Base-by-base conservation (phyloP, 768 basidiomycete species). In the Naganishia kalamii region DNA sequence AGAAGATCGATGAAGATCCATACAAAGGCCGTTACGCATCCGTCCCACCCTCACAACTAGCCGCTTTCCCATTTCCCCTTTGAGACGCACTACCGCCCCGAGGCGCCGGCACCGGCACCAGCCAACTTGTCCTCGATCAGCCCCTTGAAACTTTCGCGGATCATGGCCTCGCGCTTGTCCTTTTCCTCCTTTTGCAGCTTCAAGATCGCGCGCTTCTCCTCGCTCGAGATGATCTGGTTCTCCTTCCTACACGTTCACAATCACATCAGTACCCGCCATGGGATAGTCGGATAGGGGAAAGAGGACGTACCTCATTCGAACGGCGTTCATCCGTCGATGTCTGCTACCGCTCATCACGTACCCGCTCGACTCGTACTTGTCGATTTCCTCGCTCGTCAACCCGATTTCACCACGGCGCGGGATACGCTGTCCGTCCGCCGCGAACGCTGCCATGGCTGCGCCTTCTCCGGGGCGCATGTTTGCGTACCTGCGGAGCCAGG, bases 331-430 rank as follows among this genome's bases (percentile, higher is more conserved):
- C 78, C 92, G 84, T 69, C 89, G 84, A 78, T 99, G 92, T 68
- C 94, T 81, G 72, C 86, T 89, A 48, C 94, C 96, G 71, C 89
- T 92, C 96, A 98, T 99, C 50, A 99, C 96, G 78, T 96, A 99
- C 19, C 96, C 96, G 8, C 88, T 88, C 25, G 82, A 73, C 81
- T 99, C 96, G 79, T 84, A 97, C 74, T 84, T 77, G 6, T 87
- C 92, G 70, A 99, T 99, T 77, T 90, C 85, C 32, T 86, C 86
- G 13, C 90, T 86, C 11, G 88, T 87, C 69, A 99, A 81, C 63
- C 96, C 96, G 70, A 99, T 98, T 80, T 99, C 96, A 80, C 96
- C 96, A 83, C 96, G 90, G 69, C 96, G 90, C 0, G 96, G 96
- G 72, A 98, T 99, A 75, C 96, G 93, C 68, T 87, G 85, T 2